Evolutionary conservation across 495 filamentous ascomycete species (phyloP).

Genomic region (Talaromyces trachyspermus): DNA sequence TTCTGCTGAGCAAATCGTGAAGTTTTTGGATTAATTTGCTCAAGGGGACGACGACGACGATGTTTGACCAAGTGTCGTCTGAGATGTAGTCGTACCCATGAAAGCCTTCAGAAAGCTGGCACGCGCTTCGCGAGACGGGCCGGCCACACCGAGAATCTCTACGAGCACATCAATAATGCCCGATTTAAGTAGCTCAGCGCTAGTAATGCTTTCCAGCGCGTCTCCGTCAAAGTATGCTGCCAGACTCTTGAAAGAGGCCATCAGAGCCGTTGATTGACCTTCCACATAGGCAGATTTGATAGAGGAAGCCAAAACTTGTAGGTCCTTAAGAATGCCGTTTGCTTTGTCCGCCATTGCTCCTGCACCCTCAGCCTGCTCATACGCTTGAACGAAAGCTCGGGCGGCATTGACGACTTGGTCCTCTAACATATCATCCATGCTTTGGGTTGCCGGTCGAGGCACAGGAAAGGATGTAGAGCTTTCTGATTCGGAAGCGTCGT

Average conservation of each 20-base stretch:
- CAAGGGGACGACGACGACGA: conserved; percentile 68
- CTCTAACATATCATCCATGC: conserved; percentile 54
- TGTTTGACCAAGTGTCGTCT: conserved; percentile 53
- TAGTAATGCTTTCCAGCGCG: conserved; percentile 88
- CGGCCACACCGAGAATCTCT: conserved; percentile 56
- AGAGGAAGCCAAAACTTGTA: conserved; percentile 63
- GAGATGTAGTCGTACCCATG: conserved; percentile 65
- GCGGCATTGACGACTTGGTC: conserved; percentile 68
- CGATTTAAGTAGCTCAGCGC: conserved; percentile 86
- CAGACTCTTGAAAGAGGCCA: conserved; percentile 63
- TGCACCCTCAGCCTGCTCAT: conserved; percentile 67
- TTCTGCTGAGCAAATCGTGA: conserved; percentile 90
- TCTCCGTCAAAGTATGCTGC: conserved; percentile 87
- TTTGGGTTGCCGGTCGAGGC: conserved; percentile 34
- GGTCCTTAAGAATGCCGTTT: conserved; percentile 58
- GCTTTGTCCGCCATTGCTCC: conserved; percentile 72
- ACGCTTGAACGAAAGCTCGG: conserved; percentile 70
- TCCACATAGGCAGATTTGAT: conserved; percentile 62
- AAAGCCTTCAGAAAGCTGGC: conserved; percentile 91
- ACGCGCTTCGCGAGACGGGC: conserved; percentile 51
- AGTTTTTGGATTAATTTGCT: conserved; percentile 88
- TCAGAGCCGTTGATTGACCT: conserved; percentile 42
- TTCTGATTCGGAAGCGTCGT: conserved; percentile 65
- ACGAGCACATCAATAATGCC: conserved; percentile 79
- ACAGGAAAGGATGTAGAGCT: conserved; percentile 49